A percentile compares a stretch with the other conserved stretches of the same genome.
phyloP scores from a whole-genome alignment of 805 yeast genomes.

The Hanseniaspora valbyensis region DNA sequence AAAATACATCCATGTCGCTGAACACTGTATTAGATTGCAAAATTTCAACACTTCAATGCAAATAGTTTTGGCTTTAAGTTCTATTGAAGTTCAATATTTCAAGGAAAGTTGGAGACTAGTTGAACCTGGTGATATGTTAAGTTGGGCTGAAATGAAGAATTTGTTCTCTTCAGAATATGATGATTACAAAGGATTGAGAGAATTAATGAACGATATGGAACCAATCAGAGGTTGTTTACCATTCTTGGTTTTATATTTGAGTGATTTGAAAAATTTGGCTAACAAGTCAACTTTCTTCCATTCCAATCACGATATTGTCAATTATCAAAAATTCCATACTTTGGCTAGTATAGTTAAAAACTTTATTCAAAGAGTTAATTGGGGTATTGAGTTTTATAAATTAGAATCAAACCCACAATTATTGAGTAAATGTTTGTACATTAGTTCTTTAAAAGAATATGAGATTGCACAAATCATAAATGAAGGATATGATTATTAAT shows the following conservation, averaged over 20 bases:
- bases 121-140: slow-evolving; percentile 58
- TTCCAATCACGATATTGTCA: slow-evolving; percentile 38
- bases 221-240: slow-evolving; percentile 75
- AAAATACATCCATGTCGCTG: slow-evolving; percentile 79
- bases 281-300: slow-evolving; percentile 32
- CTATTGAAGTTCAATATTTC: slow-evolving; percentile 48
- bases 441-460: slow-evolving; percentile 59
- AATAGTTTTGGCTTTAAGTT: slow-evolving; percentile 66
- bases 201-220: slow-evolving; percentile 38
- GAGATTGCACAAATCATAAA: slow-evolving; percentile 38
- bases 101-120: slow-evolving; percentile 64
- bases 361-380: slow-evolving; percentile 69
- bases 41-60: slow-evolving; percentile 84
- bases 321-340: slow-evolving; percentile 66
- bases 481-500: not conserved
- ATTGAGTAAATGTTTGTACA: slow-evolving; percentile 72
- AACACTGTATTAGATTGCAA: slow-evolving; percentile 57
- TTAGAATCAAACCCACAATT: slow-evolving; percentile 49
- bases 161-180: slow-evolving; percentile 56
- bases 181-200: slow-evolving; percentile 59
- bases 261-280: slow-evolving; percentile 64
- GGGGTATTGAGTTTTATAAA: slow-evolving; percentile 59
- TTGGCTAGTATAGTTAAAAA: slow-evolving; percentile 68
- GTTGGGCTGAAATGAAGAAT: slow-evolving; percentile 56
- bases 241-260: slow-evolving; percentile 72